Evolutionary conservation across 192 early-diverging fungal genomes (phyloP), one percentile per base, ranked within the genome.

Genomic region (Rhizophagus prolifer): DNA sequence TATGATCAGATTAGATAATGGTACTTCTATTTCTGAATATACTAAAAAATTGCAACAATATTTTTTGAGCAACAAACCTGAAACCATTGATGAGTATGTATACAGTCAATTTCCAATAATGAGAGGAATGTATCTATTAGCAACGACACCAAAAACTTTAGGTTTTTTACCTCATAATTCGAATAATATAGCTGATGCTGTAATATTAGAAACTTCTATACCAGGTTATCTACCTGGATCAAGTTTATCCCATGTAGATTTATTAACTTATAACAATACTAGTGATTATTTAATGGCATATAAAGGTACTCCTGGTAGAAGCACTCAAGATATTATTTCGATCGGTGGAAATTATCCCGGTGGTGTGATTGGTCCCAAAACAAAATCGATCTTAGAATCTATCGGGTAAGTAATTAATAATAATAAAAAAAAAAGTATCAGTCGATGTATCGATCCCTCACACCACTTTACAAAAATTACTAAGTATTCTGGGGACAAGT

Each of bases 141-240:
- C 50, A 21, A 54, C 50, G 5, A 54, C 0, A 7, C 50, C 50
- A 19, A 54, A 54, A 54, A 6, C 50, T 21, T 54, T 54, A 67
- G 19, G n/a, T 10, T n/a, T 34, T 9, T 9, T 67, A 67, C 65
- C n/a, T 36, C 65, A 67, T 41, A 9, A 54, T 3, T 8, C 65
- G 9, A 41, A n/a, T 7, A 38, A 23, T 38, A 1, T 41, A 21
- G 25, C 9, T 7, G 58, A 58, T 61, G 8, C 16, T 21, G 19
- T 60, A 7, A 31, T 60, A 23, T 23, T 73, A n/a, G 71, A 73
- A 61, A 73, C 71, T n/a, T 13, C 16, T 38, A 10, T 60, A 4
- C 16, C 28, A 6, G 9, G 3, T n/a, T 73, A 12, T 61, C 9
- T 1, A 9, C 4, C 4, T 21, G 71, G 71, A n/a, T 73, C 71